phyloP scores from a whole-genome alignment of 2,329 filamentous ascomycete genomes.

The Cadophora luteo-olivacea region DNA sequence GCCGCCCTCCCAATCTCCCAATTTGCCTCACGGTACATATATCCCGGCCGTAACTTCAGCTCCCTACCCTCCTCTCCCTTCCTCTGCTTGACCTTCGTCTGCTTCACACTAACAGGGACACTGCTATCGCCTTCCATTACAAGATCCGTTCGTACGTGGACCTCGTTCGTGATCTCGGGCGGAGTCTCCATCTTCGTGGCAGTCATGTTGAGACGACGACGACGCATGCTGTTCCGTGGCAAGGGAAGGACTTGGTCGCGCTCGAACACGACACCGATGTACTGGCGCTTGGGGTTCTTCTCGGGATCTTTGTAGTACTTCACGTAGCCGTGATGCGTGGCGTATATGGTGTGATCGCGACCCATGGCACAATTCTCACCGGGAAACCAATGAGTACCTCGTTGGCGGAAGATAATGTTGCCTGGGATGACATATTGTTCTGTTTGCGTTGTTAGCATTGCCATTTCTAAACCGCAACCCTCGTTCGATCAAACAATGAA shows the following conservation, averaged over 20 bases:
- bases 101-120: conserved; percentile 24
- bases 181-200: conserved; percentile 53
- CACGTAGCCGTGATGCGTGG: conserved; percentile 85
- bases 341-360: conserved; percentile 94
- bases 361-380: conserved; percentile 96
- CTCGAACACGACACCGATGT: conserved; percentile 91
- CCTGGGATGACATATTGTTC: conserved; percentile 93
- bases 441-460: conserved; percentile 45
- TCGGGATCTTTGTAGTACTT: conserved; percentile 93
- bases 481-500: neutral
- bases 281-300: conserved; percentile 84
- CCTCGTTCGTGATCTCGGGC: conserved; percentile 34
- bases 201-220: conserved; percentile 78
- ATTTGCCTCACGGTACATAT: conserved; percentile 70
- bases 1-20: conserved; percentile 71
- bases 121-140: conserved; percentile 26
- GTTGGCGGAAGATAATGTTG: conserved; percentile 98
- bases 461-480: neutral
- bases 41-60: conserved; percentile 58
- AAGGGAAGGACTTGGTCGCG: conserved; percentile 82
- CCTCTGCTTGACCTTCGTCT: conserved; percentile 34
- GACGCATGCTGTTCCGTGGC: conserved; percentile 73
- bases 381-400: conserved; percentile 91
- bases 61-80: conserved; percentile 46
- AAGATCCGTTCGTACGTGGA: conserved; percentile 24